Evolutionary conservation across 2,329 filamentous ascomycete genomes (phyloP).

Genomic region (Aspergillus sp.): DNA sequence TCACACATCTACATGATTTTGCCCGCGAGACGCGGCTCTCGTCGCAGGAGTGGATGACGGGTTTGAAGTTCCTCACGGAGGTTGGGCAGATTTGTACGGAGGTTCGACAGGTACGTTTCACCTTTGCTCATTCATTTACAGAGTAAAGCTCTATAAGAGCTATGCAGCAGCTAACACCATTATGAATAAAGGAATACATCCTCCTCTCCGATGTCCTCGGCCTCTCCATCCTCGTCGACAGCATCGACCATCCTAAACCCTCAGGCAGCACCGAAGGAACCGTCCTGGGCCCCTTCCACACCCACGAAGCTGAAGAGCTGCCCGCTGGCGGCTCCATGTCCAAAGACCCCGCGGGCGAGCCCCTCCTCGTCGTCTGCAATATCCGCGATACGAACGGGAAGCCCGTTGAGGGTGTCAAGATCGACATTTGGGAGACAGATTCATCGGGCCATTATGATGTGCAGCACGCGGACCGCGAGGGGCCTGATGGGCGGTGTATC

Average conservation of each 20-base stretch:
- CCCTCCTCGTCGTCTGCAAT: slow-evolving; percentile 74
- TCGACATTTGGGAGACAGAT: slow-evolving; percentile 88
- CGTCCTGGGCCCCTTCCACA: slow-evolving; percentile 82
- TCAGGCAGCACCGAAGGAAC: slow-evolving; percentile 73
- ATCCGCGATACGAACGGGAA: slow-evolving; percentile 67
- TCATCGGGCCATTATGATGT: slow-evolving; percentile 81
- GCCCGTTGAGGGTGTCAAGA: slow-evolving; percentile 68
- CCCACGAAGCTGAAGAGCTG: slow-evolving; percentile 69
- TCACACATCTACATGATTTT: slow-evolving; percentile 81
- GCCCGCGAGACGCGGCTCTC: slow-evolving; percentile 77
- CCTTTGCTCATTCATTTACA: neutral
- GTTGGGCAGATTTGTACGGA: slow-evolving; percentile 76
- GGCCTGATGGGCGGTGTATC: slow-evolving; percentile 74
- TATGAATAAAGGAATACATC: slow-evolving; percentile 67
- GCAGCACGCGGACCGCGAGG: slow-evolving; percentile 67
- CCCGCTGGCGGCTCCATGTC: slow-evolving; percentile 66
- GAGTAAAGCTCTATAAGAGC: neutral
- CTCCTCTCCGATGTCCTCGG: slow-evolving; percentile 80
- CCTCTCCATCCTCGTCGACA: slow-evolving; percentile 78
- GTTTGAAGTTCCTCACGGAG: slow-evolving; percentile 70
- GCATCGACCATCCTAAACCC: slow-evolving; percentile 82
- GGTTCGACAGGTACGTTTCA: slow-evolving; percentile 67
- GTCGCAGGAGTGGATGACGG: slow-evolving; percentile 78
- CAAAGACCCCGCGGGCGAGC: slow-evolving; percentile 70
- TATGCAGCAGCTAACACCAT: neutral